phyloP scores from a whole-genome alignment of 805 yeast species.

The Ogataea kodamae region DNA sequence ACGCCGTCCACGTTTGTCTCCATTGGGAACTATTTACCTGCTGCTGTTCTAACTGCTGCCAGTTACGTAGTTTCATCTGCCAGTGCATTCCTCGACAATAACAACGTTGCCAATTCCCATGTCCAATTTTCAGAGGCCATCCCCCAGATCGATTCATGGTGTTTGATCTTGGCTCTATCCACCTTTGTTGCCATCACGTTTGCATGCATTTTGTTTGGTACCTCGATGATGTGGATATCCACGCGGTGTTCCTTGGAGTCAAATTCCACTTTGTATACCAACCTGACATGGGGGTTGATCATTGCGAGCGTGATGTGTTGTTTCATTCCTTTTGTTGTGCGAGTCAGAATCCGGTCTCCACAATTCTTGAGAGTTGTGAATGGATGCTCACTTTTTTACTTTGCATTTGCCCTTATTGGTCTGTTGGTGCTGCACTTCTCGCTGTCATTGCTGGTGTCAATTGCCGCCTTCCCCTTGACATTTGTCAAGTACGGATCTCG shows the following conservation, averaged over 20 bases:
- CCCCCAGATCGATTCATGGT: slow-evolving; percentile 23
- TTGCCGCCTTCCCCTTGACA: slow-evolving; percentile 72
- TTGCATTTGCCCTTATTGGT: slow-evolving; percentile 68
- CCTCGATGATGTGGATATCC: slow-evolving; percentile 17
- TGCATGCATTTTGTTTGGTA: slow-evolving; percentile 25
- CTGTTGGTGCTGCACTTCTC: slow-evolving; percentile 82
- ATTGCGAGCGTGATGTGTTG: slow-evolving; percentile 4
- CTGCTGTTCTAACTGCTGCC: slow-evolving; percentile 70
- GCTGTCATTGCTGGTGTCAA: slow-evolving; percentile 66
- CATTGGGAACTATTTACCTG: slow-evolving; percentile 88
- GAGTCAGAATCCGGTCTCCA: slow-evolving; percentile 8
- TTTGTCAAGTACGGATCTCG: slow-evolving; percentile 43
- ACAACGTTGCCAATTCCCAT: slow-evolving; percentile 26
- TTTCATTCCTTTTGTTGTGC: slow-evolving; percentile 18
- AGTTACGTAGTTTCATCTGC: slow-evolving; percentile 68
- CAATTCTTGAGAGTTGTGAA: slow-evolving; percentile 26
- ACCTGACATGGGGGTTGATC: slow-evolving; percentile 16
- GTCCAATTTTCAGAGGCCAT: slow-evolving; percentile 4
- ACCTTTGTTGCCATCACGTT: slow-evolving; percentile 29
- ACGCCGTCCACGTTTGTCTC: slow-evolving; percentile 82
- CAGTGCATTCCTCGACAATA: slow-evolving; percentile 48
- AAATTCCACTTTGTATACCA: slow-evolving; percentile 8
- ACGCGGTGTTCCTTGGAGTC: slow-evolving; percentile 9
- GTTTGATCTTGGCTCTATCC: slow-evolving; percentile 30
- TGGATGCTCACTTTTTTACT: slow-evolving; percentile 43